Conservation (phyloP, 352 stramenopile species). For the Globisporangium viniferum region DNA sequence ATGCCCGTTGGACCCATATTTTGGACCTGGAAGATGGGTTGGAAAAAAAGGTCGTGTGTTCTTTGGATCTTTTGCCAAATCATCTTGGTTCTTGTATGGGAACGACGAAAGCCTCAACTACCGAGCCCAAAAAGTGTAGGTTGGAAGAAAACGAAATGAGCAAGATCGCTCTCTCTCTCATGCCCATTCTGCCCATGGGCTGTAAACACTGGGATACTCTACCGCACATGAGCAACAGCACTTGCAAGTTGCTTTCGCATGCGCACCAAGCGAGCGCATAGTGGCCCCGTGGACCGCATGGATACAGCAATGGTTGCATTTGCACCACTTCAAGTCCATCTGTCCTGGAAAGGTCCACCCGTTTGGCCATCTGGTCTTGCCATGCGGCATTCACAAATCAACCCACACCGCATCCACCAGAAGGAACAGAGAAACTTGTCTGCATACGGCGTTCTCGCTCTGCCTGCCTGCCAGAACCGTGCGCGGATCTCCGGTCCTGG, state of each 20-base stretch:
- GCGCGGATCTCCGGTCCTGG: background rate
- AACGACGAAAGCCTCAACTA: background rate
- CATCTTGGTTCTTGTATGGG: background rate
- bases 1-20: background rate
- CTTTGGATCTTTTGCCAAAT: background rate
- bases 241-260: background rate
- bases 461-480: background rate
- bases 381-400: background rate
- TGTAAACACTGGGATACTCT: no score
- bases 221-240: no score
- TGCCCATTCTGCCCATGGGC: background rate
- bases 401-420: background rate
- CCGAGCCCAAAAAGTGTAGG: background rate
- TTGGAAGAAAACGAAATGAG: background rate
- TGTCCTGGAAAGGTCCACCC: background rate
- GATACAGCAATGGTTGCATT: background rate
- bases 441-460: background rate
- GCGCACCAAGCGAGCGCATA: no score
- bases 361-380: background rate
- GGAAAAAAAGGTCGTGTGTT: background rate
- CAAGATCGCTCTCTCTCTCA: background rate
- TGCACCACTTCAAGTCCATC: background rate
- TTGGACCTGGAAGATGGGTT: background rate
- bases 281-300: no score
- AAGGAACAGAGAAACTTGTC: background rate